Conservation (phyloP, 2,329 filamentous ascomycete genomes). For the Coniochaeta hoffmannii region DNA sequence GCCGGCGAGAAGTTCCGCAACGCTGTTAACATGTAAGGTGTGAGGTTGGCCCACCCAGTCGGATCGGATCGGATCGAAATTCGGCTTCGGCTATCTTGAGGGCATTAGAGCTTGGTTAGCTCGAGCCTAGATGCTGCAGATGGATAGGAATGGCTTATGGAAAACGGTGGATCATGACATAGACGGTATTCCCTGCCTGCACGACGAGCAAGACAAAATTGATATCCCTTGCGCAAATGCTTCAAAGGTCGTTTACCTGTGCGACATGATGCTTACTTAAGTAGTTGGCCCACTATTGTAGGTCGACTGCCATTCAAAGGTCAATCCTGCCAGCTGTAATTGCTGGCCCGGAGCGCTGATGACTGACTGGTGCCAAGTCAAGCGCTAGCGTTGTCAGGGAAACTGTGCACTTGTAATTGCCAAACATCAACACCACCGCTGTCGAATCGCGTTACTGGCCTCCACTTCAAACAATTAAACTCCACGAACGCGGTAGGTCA, state of each 20-base stretch:
- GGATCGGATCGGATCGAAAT: constrained; percentile 9
- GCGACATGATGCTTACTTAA: too few species aligned
- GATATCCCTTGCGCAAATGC: background rate
- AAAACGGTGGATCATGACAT: background rate
- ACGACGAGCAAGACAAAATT: background rate
- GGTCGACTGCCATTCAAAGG: too few species aligned
- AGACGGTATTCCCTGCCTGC: background rate
- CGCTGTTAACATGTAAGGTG: constrained; percentile 72
- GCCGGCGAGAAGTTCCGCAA: constrained; percentile 89
- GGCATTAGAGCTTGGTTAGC: background rate
- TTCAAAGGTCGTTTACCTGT: background rate
- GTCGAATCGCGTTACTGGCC: background rate
- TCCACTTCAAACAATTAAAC: background rate
- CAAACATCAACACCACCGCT: background rate
- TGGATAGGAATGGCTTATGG: background rate
- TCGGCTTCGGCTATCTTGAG: background rate
- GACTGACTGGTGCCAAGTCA: background rate
- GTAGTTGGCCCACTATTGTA: too few species aligned
- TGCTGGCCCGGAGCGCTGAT: too few species aligned
- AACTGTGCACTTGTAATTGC: background rate
- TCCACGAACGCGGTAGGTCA: background rate
- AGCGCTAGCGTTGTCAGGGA: background rate
- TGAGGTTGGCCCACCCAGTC: constrained; percentile 3
- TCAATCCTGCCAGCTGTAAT: too few species aligned
- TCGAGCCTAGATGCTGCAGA: background rate